Percentiles rank a stretch among this genome's conserved stretches.
Evolutionary conservation across 768 basidiomycete genomes (phyloP).

Genomic region (Auricularia cornea): DNA sequence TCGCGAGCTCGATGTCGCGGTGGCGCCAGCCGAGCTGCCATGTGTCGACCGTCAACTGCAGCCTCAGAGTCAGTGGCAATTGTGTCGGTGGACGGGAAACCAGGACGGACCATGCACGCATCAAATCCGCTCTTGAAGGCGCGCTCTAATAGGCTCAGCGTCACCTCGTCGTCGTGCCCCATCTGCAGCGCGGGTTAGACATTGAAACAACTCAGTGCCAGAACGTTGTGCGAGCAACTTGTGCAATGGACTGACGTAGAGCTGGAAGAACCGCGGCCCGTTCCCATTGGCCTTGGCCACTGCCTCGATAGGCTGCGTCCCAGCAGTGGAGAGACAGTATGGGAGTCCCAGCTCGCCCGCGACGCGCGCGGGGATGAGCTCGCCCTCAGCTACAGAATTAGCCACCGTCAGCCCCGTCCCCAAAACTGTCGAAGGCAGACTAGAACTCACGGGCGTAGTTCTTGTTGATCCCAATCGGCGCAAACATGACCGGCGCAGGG

Average conservation of each 20-base stretch:
- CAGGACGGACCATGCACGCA: slow-evolving; percentile 14
- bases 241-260: slow-evolving; percentile 23
- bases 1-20: slow-evolving; percentile 41
- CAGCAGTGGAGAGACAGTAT: slow-evolving; percentile 46
- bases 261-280: slow-evolving; percentile 44
- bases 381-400: slow-evolving; percentile 22
- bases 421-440: not conserved
- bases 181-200: slow-evolving; percentile 17
- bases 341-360: slow-evolving; percentile 41
- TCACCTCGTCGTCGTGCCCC: slow-evolving; percentile 47
- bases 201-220: too few relatives aligned
- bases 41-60: slow-evolving; percentile 40
- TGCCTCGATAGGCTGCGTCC: slow-evolving; percentile 42
- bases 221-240: too few relatives aligned
- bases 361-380: slow-evolving; percentile 38
- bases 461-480: slow-evolving; percentile 50
- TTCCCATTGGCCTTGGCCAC: slow-evolving; percentile 40
- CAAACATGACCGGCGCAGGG: slow-evolving; percentile 45
- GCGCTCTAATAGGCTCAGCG: slow-evolving; percentile 37
- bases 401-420: not conserved
- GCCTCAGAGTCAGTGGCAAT: slow-evolving; percentile 10
- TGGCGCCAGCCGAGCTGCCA: slow-evolving; percentile 45
- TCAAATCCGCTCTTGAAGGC: slow-evolving; percentile 41
- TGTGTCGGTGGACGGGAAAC: slow-evolving; percentile 10
- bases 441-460: slow-evolving; percentile 27